A percentile compares a stretch with the other conserved stretches of the same genome.
Evolutionary conservation across 2,329 filamentous ascomycete species (phyloP).

Genomic region (Botrytis medusae): DNA sequence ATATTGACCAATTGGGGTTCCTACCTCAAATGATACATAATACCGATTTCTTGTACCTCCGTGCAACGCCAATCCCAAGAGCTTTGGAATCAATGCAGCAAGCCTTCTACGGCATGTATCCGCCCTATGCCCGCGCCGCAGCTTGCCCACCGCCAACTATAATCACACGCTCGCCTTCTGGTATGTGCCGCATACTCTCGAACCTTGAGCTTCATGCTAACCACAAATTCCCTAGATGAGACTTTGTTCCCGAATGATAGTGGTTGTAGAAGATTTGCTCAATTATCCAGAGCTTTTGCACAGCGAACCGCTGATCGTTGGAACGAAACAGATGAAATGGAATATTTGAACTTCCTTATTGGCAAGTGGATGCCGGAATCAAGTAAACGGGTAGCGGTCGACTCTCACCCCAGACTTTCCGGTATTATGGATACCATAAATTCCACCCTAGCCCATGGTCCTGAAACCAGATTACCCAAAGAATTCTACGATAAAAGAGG

Average conservation of each 20-base stretch:
- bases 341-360: constrained; percentile 73
- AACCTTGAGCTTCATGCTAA: neutral
- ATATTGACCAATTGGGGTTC: constrained; percentile 72
- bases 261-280: constrained; percentile 70
- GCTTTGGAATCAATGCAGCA: constrained; percentile 78
- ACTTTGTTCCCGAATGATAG: constrained; percentile 78
- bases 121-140: constrained; percentile 49
- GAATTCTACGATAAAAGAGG: constrained; percentile 84
- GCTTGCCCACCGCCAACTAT: constrained; percentile 64
- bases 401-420: constrained; percentile 77
- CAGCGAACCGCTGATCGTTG: constrained; percentile 69
- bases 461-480: constrained; percentile 72
- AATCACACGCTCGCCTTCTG: constrained; percentile 57
- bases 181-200: neutral
- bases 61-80: constrained; percentile 71
- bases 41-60: constrained; percentile 66
- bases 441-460: constrained; percentile 79
- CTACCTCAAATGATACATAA: constrained; percentile 59
- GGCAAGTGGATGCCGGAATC: constrained; percentile 82
- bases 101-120: constrained; percentile 73
- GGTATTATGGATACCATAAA: constrained; percentile 96
- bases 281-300: constrained; percentile 68
- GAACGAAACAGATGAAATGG: constrained; percentile 79
- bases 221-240: constrained; percentile 53
- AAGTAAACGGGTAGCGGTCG: constrained; percentile 70